A percentile compares a stretch with the other conserved stretches of the same genome.
phyloP scores from a whole-genome alignment of 805 yeast species.

The Candida fluviatilis region DNA sequence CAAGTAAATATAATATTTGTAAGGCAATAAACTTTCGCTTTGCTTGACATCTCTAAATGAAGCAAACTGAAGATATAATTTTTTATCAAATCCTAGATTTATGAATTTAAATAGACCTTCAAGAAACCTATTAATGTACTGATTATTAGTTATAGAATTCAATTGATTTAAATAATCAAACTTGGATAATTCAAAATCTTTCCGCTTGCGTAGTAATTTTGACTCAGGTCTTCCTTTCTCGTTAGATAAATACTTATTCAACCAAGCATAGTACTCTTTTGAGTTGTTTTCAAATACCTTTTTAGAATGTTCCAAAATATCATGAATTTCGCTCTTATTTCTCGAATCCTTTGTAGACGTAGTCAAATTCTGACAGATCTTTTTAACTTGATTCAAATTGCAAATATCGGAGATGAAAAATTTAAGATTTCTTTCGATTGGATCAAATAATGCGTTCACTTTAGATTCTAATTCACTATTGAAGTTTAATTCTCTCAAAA shows the following conservation, averaged over 20 bases:
- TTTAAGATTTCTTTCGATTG: slow-evolving; percentile 27
- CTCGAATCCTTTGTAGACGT: slow-evolving; percentile 1
- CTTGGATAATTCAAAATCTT: slow-evolving; percentile 40
- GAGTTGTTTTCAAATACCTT: slow-evolving; percentile 37
- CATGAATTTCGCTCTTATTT: slow-evolving; percentile 11
- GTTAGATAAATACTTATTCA: slow-evolving; percentile 39
- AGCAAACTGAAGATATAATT: slow-evolving; percentile 12
- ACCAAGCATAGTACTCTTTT: slow-evolving; percentile 41
- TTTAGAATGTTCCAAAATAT: slow-evolving; percentile 21
- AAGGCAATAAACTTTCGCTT: slow-evolving; percentile 10
- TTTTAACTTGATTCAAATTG: slow-evolving; percentile 22
- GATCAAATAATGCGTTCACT: slow-evolving; percentile 24
- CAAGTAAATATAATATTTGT: slow-evolving; percentile 27
- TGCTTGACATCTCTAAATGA: slow-evolving; percentile 9
- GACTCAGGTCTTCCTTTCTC: slow-evolving; percentile 42
- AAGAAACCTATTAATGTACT: slow-evolving; percentile 33
- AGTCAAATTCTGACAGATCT: slow-evolving; percentile 16
- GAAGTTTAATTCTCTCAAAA: slow-evolving; percentile 19
- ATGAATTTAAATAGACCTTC: slow-evolving; percentile 35
- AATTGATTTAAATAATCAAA: slow-evolving; percentile 44
- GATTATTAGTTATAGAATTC: slow-evolving; percentile 33
- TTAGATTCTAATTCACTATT: slow-evolving; percentile 20
- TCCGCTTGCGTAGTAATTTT: slow-evolving; percentile 31
- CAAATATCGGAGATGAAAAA: slow-evolving; percentile 27
- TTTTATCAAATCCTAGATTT: slow-evolving; percentile 14